A percentile compares a stretch with the other conserved stretches of the same genome.
Conservation (phyloP, 2,329 filamentous ascomycete genomes). For the Fusarium sp. region DNA sequence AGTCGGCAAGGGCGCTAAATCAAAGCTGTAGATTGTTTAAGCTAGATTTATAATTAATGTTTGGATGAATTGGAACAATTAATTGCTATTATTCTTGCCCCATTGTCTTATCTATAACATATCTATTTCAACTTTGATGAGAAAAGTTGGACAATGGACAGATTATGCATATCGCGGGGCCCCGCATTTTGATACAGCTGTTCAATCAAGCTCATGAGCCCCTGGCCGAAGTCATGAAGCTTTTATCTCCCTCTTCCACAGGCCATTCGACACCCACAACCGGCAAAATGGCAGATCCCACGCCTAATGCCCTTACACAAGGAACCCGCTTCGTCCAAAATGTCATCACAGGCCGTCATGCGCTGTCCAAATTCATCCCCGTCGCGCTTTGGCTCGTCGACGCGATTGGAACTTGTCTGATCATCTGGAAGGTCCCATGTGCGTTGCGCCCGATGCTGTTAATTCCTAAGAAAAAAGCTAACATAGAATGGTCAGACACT, state of each 20-base stretch:
- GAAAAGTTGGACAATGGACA: not conserved
- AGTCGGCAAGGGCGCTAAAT: constrained; percentile 56
- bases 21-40: constrained; percentile 46
- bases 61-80: not conserved
- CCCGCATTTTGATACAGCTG: constrained; percentile 23
- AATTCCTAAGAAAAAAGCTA: constrained; percentile 14
- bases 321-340: constrained; percentile 55
- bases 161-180: constrained; percentile 48
- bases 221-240: constrained; percentile 27
- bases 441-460: constrained; percentile 52
- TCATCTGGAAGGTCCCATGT: constrained; percentile 90
- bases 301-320: constrained; percentile 44
- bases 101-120: not conserved
- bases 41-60: not conserved
- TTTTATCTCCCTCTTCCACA: constrained; percentile 21
- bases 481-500: constrained; percentile 70
- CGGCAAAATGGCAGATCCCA: constrained; percentile 47
- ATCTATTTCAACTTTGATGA: not conserved
- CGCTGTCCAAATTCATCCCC: constrained; percentile 64
- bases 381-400: constrained; percentile 77
- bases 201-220: constrained; percentile 34
- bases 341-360: constrained; percentile 62
- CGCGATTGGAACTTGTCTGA: constrained; percentile 75
- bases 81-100: not conserved
- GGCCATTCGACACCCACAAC: constrained; percentile 13